Evolutionary conservation across 1,284 basidiomycete genomes (phyloP), one percentile per base, ranked within the genome.

Genomic region (Ustilago hordei): DNA sequence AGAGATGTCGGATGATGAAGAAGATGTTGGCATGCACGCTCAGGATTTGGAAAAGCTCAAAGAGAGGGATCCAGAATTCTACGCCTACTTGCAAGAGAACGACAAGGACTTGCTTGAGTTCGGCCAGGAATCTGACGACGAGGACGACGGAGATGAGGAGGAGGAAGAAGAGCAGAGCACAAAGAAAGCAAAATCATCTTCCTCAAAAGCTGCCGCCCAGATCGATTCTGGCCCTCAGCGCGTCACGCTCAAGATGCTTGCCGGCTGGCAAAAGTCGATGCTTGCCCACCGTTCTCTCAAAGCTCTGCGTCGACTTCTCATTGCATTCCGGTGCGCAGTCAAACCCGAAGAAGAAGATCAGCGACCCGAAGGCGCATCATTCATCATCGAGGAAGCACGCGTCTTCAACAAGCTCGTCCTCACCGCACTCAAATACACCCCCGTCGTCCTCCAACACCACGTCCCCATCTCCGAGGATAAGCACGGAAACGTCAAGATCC

Each of bases 1-100:
- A 45, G 80, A 75, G 5, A 72, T 83, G 59, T 76, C 78, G 19
- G 83, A 82, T 56, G 69, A 82, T 12, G 72, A 73, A 31, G 69
- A 72, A n/a, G 82, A 76, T 32, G 73, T 60, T 12, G 73, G 69
- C 39, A 78, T 67, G 65, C 95, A 96, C 87, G 87, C 93, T 54
- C 86, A 91, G 54, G 92, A 98, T 64, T 90, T 99, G n/a, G 92
- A 93, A 55, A 92, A 93, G 83, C 90, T 99, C 45, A 93, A 93
- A 13, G 93, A 96, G 87, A 96, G 94, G 86, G 97, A 99, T 86
- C 96, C 96, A 19, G 96, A 98, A 83, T 99, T 99, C 88, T 99
- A 91, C 91, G 95, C 97, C 87, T 99, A 97, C 85, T 89, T 99
- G 8, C 92, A 97, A 88, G 94, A 98, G 87, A 96, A 99, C 85